phyloP scores from a whole-genome alignment of 257 asterid genomes.

The Lithospermum erythrorhizon region DNA sequence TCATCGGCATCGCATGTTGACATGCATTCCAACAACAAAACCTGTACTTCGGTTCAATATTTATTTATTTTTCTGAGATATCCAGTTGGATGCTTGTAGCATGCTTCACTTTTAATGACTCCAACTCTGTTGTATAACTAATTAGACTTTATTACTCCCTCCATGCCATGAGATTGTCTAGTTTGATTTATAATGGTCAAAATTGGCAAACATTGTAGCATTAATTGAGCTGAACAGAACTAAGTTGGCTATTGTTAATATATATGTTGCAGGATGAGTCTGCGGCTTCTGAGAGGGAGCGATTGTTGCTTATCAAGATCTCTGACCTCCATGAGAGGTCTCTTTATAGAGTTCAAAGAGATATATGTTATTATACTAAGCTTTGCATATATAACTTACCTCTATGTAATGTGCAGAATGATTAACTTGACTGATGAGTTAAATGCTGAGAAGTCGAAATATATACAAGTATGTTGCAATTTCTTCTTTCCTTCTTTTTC shows the following conservation, averaged over 20 bases:
- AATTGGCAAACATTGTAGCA: too few relatives aligned
- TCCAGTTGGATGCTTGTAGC: too few relatives aligned
- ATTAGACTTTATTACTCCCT: too few relatives aligned
- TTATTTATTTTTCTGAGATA: too few relatives aligned
- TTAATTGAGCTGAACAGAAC: neutral
- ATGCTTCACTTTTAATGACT: neutral
- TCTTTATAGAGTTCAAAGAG: too few relatives aligned
- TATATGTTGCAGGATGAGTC: slow-evolving; percentile 44
- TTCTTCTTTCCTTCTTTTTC: neutral
- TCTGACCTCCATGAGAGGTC: slow-evolving; percentile 87
- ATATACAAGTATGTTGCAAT: slow-evolving; percentile 49
- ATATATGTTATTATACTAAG: neutral
- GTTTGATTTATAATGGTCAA: too few relatives aligned
- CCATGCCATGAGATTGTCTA: too few relatives aligned
- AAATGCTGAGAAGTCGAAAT: slow-evolving; percentile 59
- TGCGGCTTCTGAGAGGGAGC: slow-evolving; percentile 69
- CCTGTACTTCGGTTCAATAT: too few relatives aligned
- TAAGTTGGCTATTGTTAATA: neutral
- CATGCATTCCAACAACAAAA: too few relatives aligned
- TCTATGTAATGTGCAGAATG: slow-evolving; percentile 52
- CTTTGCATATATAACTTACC: neutral
- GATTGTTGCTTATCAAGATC: slow-evolving; percentile 58
- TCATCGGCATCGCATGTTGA: too few relatives aligned
- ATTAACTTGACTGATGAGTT: slow-evolving; percentile 72
- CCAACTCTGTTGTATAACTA: neutral